Evolutionary conservation across 305 asterid species (phyloP).

Genomic region (Fraxinus angustifolia): DNA sequence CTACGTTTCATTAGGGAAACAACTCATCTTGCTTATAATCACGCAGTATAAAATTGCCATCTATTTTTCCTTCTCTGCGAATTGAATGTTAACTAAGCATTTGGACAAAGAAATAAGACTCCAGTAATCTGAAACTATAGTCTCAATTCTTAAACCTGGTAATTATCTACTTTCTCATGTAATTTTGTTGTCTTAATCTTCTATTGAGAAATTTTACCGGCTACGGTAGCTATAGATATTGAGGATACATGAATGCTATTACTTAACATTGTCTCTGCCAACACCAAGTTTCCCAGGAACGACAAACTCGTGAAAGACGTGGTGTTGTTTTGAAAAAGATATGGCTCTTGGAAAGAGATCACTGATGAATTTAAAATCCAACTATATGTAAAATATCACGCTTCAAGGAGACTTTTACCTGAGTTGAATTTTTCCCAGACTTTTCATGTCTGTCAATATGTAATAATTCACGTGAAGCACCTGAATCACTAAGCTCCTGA

Average conservation of each 20-base stretch:
- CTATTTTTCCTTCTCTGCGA: background rate
- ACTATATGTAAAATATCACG: background rate
- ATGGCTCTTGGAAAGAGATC: background rate
- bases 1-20: background rate
- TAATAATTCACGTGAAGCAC: slow-evolving; percentile 28
- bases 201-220: background rate
- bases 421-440: slow-evolving; percentile 44
- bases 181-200: background rate
- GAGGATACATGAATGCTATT: background rate
- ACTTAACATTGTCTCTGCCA: slow-evolving; percentile 3
- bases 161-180: background rate
- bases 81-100: background rate
- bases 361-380: background rate
- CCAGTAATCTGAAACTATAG: background rate
- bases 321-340: background rate
- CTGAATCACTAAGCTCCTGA: slow-evolving; percentile 25
- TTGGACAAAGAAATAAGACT: background rate
- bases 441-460: slow-evolving; percentile 24
- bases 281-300: background rate
- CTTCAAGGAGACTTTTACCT: slow-evolving; percentile 34
- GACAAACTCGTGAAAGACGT: background rate
- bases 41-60: background rate
- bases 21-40: background rate
- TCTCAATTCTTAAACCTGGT: background rate
- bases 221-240: background rate